Evolutionary conservation across 2,329 filamentous ascomycete species (phyloP).

Genomic region (Fusarium pseudocircinatum): DNA sequence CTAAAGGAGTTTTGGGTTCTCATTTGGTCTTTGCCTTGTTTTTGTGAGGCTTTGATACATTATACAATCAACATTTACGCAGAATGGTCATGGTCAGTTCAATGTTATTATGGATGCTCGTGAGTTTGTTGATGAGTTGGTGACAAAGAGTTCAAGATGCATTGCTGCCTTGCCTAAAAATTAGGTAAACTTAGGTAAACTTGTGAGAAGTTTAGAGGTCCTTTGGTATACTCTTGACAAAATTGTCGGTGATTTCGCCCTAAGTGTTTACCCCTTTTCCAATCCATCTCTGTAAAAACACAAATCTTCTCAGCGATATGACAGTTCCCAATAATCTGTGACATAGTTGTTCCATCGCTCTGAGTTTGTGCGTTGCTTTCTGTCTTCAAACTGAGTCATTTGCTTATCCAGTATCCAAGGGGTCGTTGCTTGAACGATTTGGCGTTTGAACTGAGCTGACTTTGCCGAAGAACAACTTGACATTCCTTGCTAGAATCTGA

Average conservation of each 20-base stretch:
- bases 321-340: fast-evolving
- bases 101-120: neutral
- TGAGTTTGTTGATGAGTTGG: neutral
- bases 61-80: neutral
- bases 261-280: neutral
- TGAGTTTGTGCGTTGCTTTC: fast-evolving
- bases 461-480: fast-evolving
- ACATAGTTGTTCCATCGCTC: fast-evolving
- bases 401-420: neutral
- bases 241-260: fast-evolving
- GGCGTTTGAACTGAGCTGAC: neutral
- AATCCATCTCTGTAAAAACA: neutral
- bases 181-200: neutral
- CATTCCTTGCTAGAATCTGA: too few relatives aligned
- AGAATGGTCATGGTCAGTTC: neutral
- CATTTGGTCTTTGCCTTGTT: slow-evolving; percentile 1
- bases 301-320: fast-evolving
- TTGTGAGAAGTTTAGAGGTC: neutral
- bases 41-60: neutral
- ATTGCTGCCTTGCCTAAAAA: neutral
- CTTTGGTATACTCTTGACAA: neutral
- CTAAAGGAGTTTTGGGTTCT: slow-evolving; percentile 33
- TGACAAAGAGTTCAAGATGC: neutral
- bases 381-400: too few relatives aligned
- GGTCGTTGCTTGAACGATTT: too few relatives aligned